Percentiles rank a stretch among this genome's conserved stretches.
Evolutionary conservation across 805 yeast genomes (phyloP).

Genomic region (Lachancea sp.): DNA sequence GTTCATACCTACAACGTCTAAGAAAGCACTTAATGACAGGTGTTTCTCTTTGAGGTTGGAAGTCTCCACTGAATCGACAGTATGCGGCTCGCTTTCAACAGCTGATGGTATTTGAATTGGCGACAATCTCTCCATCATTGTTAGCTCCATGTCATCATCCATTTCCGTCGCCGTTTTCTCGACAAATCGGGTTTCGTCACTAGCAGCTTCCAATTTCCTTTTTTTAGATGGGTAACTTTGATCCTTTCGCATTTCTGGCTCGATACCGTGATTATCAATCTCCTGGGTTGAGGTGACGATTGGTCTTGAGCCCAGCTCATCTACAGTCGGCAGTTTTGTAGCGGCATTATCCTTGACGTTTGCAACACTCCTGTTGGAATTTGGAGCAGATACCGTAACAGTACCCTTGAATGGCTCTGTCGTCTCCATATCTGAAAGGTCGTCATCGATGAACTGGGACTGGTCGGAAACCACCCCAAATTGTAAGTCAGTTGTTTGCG

Average conservation of each 20-base stretch:
- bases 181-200: neutral
- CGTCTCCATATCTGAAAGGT: slow-evolving; percentile 4
- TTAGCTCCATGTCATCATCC: slow-evolving; percentile 17
- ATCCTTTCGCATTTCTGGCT: neutral
- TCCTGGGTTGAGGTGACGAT: slow-evolving; percentile 8
- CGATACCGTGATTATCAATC: neutral
- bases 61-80: neutral
- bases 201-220: neutral
- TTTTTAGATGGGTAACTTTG: neutral
- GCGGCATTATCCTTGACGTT: no score
- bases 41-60: neutral
- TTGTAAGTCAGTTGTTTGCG: neutral
- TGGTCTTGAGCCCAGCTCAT: no score
- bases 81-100: neutral
- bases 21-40: slow-evolving; percentile 7
- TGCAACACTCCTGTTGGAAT: no score
- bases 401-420: neutral
- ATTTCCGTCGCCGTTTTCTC: neutral
- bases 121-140: slow-evolving; percentile 25
- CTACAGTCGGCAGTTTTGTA: no score
- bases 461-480: neutral
- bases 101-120: slow-evolving; percentile 11
- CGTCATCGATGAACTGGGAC: neutral
- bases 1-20: slow-evolving; percentile 18
- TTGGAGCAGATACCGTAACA: neutral